Base-by-base conservation (phyloP, 2,329 filamentous ascomycete genomes). In the Penicillium brasilianum region DNA sequence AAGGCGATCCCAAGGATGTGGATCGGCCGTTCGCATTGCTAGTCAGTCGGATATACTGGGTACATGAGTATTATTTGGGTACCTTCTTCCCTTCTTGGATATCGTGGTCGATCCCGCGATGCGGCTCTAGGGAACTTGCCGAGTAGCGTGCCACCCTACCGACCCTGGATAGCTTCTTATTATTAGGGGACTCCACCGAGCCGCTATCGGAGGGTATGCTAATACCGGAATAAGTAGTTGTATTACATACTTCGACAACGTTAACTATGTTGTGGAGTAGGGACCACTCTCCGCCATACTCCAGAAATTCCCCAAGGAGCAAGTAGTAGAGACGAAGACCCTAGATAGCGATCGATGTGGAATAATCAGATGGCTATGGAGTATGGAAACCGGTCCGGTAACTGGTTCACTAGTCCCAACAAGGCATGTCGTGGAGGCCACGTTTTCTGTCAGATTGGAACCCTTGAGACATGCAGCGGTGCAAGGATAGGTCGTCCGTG, bases 391-490 rank as follows among this genome's bases (percentile, higher is more conserved):
- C 25, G 25, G 25, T 28, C n/a, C n/a, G n/a, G n/a, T n/a, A n/a
- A n/a, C n/a, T n/a, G 25, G 6, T 28, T 28, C 3, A 28, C 25
- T 53, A 36, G 14, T 39, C 36, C 34, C 34, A 25, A 25, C n/a
- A 14, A 25, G 50, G 50, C 8, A n/a, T 39, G 50, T 39, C 16
- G 50, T 10, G 32, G 34, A 16, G 34, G 50, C 59, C 44, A 57
- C 53, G 56, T 56, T 59, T 51, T 59, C 36, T 57, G 52, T 18
- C 16, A 46, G 32, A 53, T 37, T 4, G 18, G 28, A 14, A 2
- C n/a, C 16, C n/a, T 28, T 20, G n/a, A 52, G 34, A 58, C 32
- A 55, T 34, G 56, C 49, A 37, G 18, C 10, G 6, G 20, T 16
- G 32, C 34, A 25, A 39, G 34, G 34, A 53, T 18, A 20, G n/a